Evolutionary conservation across 306 rosid species (phyloP), one percentile per base, ranked within the genome.

Genomic region (Sophora flavescens): DNA sequence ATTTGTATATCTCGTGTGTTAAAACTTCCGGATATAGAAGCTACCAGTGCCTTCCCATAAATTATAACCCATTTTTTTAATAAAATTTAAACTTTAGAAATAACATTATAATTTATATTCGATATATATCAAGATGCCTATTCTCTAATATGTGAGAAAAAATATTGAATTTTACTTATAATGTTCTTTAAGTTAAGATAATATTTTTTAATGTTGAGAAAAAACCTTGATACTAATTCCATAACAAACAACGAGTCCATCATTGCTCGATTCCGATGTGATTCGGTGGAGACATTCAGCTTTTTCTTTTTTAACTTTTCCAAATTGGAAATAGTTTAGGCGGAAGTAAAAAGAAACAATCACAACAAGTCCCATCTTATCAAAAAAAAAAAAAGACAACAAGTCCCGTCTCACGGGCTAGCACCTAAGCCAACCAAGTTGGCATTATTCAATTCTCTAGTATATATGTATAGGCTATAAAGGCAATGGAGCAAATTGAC

Each of bases 351-450:
- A 61, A 26, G 13, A 30, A 53, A 26, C 72, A 75, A 50, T 74
- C 45, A 66, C 32, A 38, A 38, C 16, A 16, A 36, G 41, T 57
- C 75, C 39, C 60, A 38, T 68, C 48, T 22, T 0, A 67, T 60
- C n/a, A n/a, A n/a, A n/a, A n/a, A n/a, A n/a, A n/a, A n/a, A n/a
- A n/a, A n/a, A n/a, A n/a, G n/a, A 66, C 32, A 38, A 38, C 16
- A 16, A 36, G 41, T 57, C 75, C 39, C 60, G 28, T 68, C 48
- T 22, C 0, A 67, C 45, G 72, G 51, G 59, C 38, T 14, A 38
- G 68, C 69, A 67, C 47, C 3, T 6, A 42, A 50, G 70, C 84
- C 80, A 4, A 75, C 14, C 70, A 67, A 80, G 18, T 67, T 48
- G 70, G 12, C 15, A 71, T 1, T 56, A 26, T 7, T 63, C 58